Percentiles rank a stretch among this genome's conserved stretches.
These are phyloP conservation scores for Kwoniella pini DNA, from an alignment of 768 basidiomycete genomes.

Conservation along the genomic window DNA sequence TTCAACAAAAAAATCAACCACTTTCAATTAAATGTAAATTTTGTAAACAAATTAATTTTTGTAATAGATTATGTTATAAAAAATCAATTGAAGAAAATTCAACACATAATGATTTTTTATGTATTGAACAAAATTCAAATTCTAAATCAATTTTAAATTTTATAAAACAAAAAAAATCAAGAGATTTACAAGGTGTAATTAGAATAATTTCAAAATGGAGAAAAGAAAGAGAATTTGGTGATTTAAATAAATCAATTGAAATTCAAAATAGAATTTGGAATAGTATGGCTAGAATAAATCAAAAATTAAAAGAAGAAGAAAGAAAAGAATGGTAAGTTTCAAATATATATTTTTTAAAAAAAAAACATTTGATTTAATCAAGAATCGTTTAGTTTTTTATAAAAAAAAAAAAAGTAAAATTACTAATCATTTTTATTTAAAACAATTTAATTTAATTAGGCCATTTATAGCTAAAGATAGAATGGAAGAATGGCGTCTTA, in stretches of 20 bases:
- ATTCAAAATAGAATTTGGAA: constrained; percentile 57
- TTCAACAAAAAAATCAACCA: constrained; percentile 58
- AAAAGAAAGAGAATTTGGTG: constrained; percentile 61
- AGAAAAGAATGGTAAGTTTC: constrained; percentile 47
- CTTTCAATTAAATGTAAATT: constrained; percentile 62
- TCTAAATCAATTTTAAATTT: constrained; percentile 64
- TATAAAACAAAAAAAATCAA: constrained; percentile 66
- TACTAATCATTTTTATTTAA: neutral
- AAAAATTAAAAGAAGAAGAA: constrained; percentile 63
- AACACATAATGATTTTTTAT: constrained; percentile 68
- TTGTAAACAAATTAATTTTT: constrained; percentile 66
- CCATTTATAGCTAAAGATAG: constrained; percentile 26
- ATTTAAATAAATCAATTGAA: constrained; percentile 59
- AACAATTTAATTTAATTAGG: no score
- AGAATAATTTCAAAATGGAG: constrained; percentile 68
- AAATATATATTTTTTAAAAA: neutral
- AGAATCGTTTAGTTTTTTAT: no score
- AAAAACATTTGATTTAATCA: no score
- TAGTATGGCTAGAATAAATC: constrained; percentile 70
- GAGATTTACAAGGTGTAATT: constrained; percentile 72
- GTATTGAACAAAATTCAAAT: constrained; percentile 72
- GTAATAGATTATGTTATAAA: constrained; percentile 72
- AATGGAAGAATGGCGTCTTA: constrained; percentile 63
- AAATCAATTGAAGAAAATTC: constrained; percentile 60
- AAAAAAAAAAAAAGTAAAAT: no score